Conservation (phyloP, 495 filamentous ascomycete species). For the Aspergillus mulundensis region DNA sequence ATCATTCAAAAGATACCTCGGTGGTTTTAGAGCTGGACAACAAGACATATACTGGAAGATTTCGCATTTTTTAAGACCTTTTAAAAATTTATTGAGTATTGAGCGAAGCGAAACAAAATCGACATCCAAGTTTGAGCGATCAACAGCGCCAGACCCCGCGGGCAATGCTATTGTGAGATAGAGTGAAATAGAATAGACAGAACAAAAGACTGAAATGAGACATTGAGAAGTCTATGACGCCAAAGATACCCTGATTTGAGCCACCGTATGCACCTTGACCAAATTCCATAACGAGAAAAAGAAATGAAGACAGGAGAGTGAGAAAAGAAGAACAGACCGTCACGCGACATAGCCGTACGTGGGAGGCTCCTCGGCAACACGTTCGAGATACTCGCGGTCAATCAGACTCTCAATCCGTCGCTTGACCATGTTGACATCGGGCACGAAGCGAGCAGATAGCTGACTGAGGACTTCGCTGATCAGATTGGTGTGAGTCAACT, state of each 20-base stretch:
- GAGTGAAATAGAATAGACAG: not conserved
- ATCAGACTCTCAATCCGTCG: conserved; percentile 90
- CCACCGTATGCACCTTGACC: not conserved
- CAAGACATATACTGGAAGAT: not conserved
- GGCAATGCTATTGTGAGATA: not conserved
- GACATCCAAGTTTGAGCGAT: not conserved
- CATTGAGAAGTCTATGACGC: not conserved
- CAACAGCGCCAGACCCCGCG: not conserved
- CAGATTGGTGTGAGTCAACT: conserved; percentile 73
- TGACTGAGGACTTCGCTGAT: conserved; percentile 81
- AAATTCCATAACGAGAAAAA: not conserved
- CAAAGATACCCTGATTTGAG: not conserved
- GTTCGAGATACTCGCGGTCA: conserved; percentile 88
- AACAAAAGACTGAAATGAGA: not conserved
- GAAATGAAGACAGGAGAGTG: not conserved
- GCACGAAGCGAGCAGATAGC: conserved; percentile 74
- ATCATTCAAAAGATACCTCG: conserved; percentile 2
- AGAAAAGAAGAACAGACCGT: not conserved
- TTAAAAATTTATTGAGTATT: too few relatives aligned
- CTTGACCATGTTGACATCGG: conserved; percentile 89
- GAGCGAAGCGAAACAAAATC: not conserved
- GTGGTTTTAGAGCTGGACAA: conserved; percentile 2
- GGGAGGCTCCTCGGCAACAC: conserved; percentile 65
- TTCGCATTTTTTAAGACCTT: not conserved
- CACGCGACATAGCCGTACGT: conserved; percentile 77